A percentile compares a stretch with the other conserved stretches of the same genome.
Conservation (phyloP, 805 yeast species). For the Zygosaccharomyces gambellarensis region DNA sequence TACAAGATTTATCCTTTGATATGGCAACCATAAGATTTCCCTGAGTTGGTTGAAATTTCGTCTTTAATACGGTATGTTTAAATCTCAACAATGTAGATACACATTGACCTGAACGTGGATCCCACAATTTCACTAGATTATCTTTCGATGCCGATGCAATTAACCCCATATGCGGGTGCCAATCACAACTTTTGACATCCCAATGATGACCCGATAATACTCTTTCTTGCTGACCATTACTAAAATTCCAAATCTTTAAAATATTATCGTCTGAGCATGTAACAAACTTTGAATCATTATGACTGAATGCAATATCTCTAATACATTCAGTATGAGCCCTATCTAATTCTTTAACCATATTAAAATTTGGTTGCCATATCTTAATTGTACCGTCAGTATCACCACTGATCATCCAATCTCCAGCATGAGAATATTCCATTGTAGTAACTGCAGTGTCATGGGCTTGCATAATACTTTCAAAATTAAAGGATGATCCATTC, state of each 20-base stretch:
- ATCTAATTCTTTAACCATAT: conserved; percentile 78
- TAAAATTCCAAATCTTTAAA: conserved; percentile 91
- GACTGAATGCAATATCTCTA: conserved; percentile 83
- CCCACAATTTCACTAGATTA: conserved; percentile 91
- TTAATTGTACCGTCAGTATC: conserved; percentile 89
- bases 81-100: conserved; percentile 82
- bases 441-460: conserved; percentile 87
- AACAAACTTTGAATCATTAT: conserved; percentile 87
- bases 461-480: conserved; percentile 97
- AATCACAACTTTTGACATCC: conserved; percentile 96
- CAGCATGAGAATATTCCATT: conserved; percentile 77
- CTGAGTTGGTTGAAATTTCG: conserved; percentile 71
- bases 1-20: conserved; percentile 81
- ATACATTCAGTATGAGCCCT: conserved; percentile 58
- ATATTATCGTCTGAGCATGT: conserved; percentile 90
- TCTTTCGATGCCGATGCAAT: conserved; percentile 94
- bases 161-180: conserved; percentile 89
- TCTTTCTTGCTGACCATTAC: conserved; percentile 78
- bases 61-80: conserved; percentile 87
- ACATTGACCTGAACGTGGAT: conserved; percentile 75
- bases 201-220: conserved; percentile 89
- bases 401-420: conserved; percentile 91
- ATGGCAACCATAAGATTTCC: conserved; percentile 82
- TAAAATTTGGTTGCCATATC: conserved; percentile 97
- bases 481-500: conserved; percentile 93